Evolutionary conservation across 2,329 filamentous ascomycete species (phyloP), one percentile per base, ranked within the genome.

Genomic region (Nannizziopsis barbatae): DNA sequence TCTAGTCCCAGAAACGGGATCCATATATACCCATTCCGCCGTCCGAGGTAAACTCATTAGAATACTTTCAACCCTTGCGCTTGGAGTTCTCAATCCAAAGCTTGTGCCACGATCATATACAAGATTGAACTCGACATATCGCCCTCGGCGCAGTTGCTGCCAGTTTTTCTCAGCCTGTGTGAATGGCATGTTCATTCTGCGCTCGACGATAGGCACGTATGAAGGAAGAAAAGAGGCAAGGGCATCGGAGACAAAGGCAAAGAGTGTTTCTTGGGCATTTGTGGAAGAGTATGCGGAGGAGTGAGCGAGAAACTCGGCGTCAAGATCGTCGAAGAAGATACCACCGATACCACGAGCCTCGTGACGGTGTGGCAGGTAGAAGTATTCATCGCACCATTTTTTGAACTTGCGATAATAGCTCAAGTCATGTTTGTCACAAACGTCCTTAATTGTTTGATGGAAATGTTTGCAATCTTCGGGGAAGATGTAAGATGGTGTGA

Each of bases 271-370:
- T 57, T 86, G 82, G 60, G 92, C 86, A 52, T 88, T 86, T 59
- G 90, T 84, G 1, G 79, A 77, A 1, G 68, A 69, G 18, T 60
- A 58, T 1, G 64, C 56, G 4, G 64, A 65, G 30, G 58, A 61
- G 45, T 65, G 31, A n/a, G 38, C 55, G 22, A 69, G 59, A 60
- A 68, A 69, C 47, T 56, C 59, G 37, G 67, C 84, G 64, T 98
- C 92, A 11, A 98, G 75, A 64, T 98, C 92, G 67, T 98, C 92
- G 62, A 98, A 98, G 77, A 98, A 98, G 67, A 98, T 96, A 47
- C 92, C 92, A 46, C 92, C 92, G 31, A 98, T 71, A 49, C 92
- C 92, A 42, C 92, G 83, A 41, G 80, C 75, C 71, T 98, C 92
- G 51, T 79, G 78, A 41, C 92, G 81, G 71, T 98, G 92, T 65